Conservation (phyloP, 1,139 yeast genomes). For the Blastobotrys petasosporus region DNA sequence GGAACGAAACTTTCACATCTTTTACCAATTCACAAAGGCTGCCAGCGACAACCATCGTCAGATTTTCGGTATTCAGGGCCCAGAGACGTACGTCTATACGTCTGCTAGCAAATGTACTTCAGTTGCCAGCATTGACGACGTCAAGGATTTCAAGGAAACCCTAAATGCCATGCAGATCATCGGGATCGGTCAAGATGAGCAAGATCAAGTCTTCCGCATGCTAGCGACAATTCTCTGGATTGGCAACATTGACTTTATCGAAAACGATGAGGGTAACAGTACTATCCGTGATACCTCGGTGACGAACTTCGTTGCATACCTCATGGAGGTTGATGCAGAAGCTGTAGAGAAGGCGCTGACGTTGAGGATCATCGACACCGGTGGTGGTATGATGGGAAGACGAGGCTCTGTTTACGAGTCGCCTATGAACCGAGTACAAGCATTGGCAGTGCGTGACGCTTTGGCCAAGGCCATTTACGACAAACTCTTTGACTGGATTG, state of each 20-base stretch:
- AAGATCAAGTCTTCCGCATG: slow-evolving; percentile 82
- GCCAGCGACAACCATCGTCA: slow-evolving; percentile 84
- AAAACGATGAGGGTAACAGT: slow-evolving; percentile 79
- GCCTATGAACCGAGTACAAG: slow-evolving; percentile 87
- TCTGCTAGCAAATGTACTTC: slow-evolving; percentile 79
- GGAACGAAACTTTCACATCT: slow-evolving; percentile 95
- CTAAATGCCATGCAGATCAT: slow-evolving; percentile 79
- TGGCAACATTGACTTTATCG: slow-evolving; percentile 82
- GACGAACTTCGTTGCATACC: slow-evolving; percentile 87
- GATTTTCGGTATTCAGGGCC: slow-evolving; percentile 81
- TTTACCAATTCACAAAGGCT: slow-evolving; percentile 90
- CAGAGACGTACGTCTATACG: slow-evolving; percentile 87
- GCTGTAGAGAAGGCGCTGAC: slow-evolving; percentile 61
- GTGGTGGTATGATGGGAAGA: slow-evolving; percentile 52
- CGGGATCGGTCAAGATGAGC: slow-evolving; percentile 76
- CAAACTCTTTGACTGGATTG: slow-evolving; percentile 95
- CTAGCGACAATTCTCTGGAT: slow-evolving; percentile 88
- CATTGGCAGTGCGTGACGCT: slow-evolving; percentile 91
- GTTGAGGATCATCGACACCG: slow-evolving; percentile 83
- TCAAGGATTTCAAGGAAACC: slow-evolving; percentile 72
- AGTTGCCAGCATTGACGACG: slow-evolving; percentile 84
- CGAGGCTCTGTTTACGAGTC: slow-evolving; percentile 93
- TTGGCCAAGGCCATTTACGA: slow-evolving; percentile 91
- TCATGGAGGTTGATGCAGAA: slow-evolving; percentile 72
- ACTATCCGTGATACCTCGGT: slow-evolving; percentile 77